Evolutionary conservation across 441 rosid species (phyloP), one percentile per base, ranked within the genome.

Genomic region (Pelargonium myrrhifolium): DNA sequence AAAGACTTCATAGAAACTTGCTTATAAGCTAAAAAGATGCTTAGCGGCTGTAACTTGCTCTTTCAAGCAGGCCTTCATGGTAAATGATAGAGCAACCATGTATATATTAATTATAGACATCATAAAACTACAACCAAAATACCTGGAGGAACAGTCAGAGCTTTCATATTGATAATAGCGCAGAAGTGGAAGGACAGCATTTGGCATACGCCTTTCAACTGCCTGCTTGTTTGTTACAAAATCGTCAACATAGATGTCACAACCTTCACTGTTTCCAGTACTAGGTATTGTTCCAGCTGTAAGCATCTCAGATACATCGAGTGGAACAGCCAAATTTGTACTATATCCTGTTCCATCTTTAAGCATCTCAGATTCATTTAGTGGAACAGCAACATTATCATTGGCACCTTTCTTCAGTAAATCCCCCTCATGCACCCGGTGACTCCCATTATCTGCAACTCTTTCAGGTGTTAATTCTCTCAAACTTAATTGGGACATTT

Each of bases 71-170:
- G 24, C 51, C n/a, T 45, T 18, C 56, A 49, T 1, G 1, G 20
- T 12, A 49, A 12, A 49, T 42, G 55, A 59, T 37, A 31, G 3
- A 2, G 37, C 11, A 15, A 7, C 9, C 40, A 35, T 35, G 61
- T 18, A 65, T 3, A 4, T 21, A 73, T 40, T 37, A 76, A 65
- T 22, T 45, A 65, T 35, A 67, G 21, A 59, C 66, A 70, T 24
- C 21, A 70, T 31, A 55, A 9, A 68, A 60, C 49, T 62, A 68
- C 17, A 66, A 72, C 24, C 20, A 67, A 63, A 66, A n/a, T 78
- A 93, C 98, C 98, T 87, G 71, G 88, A 78, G 70, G 86, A 87
- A 71, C 92, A 83, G 67, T 90, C 96, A 65, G 96, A 84, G 80
- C 93, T 85, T 72, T 93, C 99, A 71, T 81, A 87, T 68, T 84